Percentiles rank a stretch among this genome's conserved stretches.
Conservation (phyloP, 495 filamentous ascomycete genomes). For the Xylaria sp. region DNA sequence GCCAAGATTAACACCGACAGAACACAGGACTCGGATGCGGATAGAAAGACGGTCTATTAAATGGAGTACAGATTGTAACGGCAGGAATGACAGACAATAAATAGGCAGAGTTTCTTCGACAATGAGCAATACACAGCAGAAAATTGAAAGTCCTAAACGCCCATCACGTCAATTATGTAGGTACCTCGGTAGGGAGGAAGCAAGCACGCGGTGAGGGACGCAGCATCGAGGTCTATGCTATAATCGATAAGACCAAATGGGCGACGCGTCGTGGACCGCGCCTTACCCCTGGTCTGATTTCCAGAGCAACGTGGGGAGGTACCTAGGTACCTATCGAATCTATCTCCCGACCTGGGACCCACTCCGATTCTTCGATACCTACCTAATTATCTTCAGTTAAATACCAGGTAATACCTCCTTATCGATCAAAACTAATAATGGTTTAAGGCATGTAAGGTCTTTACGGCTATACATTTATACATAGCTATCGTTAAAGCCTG, state of each 20-base stretch:
- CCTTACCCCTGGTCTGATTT: constrained; percentile 24
- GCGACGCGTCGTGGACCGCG: constrained; percentile 27
- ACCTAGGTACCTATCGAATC: too few species aligned
- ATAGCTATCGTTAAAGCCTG: not conserved
- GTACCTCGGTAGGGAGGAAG: not conserved
- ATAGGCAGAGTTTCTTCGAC: not conserved
- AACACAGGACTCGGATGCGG: not conserved
- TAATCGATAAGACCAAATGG: constrained; percentile 27
- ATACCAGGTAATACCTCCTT: too few species aligned
- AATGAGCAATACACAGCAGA: not conserved
- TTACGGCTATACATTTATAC: not conserved
- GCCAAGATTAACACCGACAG: constrained; percentile 22
- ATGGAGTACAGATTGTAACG: not conserved
- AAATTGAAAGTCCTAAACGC: not conserved
- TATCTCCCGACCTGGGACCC: not conserved
- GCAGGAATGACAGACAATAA: not conserved
- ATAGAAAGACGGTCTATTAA: not conserved
- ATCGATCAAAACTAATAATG: not conserved
- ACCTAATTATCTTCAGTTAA: not conserved
- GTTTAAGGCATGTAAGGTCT: too few species aligned
- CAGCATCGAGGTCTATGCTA: not conserved
- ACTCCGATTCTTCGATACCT: not conserved
- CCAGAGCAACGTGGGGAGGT: constrained; percentile 27
- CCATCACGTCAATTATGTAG: constrained; percentile 1
- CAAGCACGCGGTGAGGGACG: constrained; percentile 13